phyloP scores from a whole-genome alignment of 2,329 filamentous ascomycete genomes.

The Monascus ruber region DNA sequence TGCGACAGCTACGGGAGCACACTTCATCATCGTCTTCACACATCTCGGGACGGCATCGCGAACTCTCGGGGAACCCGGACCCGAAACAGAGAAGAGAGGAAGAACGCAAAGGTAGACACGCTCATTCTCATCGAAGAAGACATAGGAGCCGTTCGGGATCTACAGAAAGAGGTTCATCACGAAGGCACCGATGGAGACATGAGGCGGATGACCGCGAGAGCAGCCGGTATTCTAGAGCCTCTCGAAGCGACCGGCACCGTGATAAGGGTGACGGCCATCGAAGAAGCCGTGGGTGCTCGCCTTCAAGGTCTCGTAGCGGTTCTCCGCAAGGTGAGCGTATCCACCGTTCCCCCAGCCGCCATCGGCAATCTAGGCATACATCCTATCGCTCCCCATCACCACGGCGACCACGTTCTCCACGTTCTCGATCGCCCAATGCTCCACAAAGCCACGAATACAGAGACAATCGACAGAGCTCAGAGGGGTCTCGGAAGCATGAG shows the following conservation, averaged over 20 bases:
- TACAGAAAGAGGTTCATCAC: slow-evolving; percentile 12
- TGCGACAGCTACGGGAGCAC: slow-evolving; percentile 47
- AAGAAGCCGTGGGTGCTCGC: slow-evolving; percentile 7
- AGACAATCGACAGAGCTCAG: slow-evolving; percentile 3
- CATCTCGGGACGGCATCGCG: slow-evolving; percentile 23
- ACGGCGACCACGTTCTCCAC: slow-evolving; percentile 9
- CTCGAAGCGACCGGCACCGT: slow-evolving; percentile 5
- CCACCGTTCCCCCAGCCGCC: slow-evolving; percentile 5
- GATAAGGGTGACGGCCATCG: slow-evolving; percentile 5
- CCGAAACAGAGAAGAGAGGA: slow-evolving; percentile 11
- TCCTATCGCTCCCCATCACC: slow-evolving; percentile 8
- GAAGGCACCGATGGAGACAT: slow-evolving; percentile 13
- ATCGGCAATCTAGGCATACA: slow-evolving; percentile 5
- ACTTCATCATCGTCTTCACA: slow-evolving; percentile 16
- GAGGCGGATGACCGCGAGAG: slow-evolving; percentile 8
- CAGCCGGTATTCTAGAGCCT: slow-evolving; percentile 6
- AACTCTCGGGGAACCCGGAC: slow-evolving; percentile 8
- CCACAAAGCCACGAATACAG: slow-evolving; percentile 7
- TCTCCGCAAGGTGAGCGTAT: slow-evolving; percentile 8
- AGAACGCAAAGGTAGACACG: slow-evolving; percentile 9
- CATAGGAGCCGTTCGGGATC: slow-evolving; percentile 17
- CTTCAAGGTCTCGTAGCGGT: slow-evolving; percentile 12
- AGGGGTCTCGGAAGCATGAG: neutral
- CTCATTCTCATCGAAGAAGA: slow-evolving; percentile 16
- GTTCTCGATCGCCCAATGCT: slow-evolving; percentile 7